These are phyloP conservation scores for Ceratocystis alfenasii DNA, from an alignment of 2,329 filamentous ascomycete genomes.

Conservation along the genomic window DNA sequence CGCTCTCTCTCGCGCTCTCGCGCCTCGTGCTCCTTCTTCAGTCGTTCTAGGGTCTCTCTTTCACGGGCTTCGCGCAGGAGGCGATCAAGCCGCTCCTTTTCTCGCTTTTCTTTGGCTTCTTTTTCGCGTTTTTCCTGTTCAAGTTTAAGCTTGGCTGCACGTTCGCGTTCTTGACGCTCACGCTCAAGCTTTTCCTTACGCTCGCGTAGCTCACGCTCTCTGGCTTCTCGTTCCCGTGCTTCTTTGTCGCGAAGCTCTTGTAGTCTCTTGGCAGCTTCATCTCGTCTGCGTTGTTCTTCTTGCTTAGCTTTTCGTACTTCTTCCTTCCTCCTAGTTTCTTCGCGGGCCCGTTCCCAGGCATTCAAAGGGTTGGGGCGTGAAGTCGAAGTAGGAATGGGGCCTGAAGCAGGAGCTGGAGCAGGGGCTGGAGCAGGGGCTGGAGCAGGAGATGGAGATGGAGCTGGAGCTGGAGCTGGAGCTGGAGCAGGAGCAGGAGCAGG, in stretches of 20 bases:
- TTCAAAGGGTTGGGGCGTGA: slow-evolving; percentile 16
- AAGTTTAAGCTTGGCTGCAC: slow-evolving; percentile 19
- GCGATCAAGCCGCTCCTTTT: slow-evolving; percentile 27
- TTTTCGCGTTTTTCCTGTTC: slow-evolving; percentile 22
- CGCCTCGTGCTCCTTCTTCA: slow-evolving; percentile 21
- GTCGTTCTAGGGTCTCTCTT: slow-evolving; percentile 16
- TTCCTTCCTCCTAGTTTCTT: slow-evolving; percentile 52
- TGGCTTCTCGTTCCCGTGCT: slow-evolving; percentile 38
- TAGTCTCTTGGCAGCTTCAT: slow-evolving; percentile 42
- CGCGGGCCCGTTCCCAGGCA: slow-evolving; percentile 57
- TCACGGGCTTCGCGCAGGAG: slow-evolving; percentile 15
- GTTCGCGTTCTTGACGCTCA: slow-evolving; percentile 19
- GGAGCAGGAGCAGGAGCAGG: not conserved
- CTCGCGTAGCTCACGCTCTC: slow-evolving; percentile 22
- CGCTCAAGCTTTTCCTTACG: slow-evolving; percentile 22
- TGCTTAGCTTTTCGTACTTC: slow-evolving; percentile 51
- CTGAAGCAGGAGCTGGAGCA: not conserved
- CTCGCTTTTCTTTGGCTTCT: slow-evolving; percentile 26
- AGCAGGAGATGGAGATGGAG: not conserved
- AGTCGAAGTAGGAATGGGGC: not conserved
- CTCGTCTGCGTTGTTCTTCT: slow-evolving; percentile 48
- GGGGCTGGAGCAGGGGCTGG: not conserved
- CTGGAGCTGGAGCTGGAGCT: not conserved
- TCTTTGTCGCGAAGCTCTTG: slow-evolving; percentile 47
- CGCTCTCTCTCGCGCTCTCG: slow-evolving; percentile 49